Evolutionary conservation across 768 basidiomycete species (phyloP), one percentile per base, ranked within the genome.

Genomic region (Phallus indusiatus): DNA sequence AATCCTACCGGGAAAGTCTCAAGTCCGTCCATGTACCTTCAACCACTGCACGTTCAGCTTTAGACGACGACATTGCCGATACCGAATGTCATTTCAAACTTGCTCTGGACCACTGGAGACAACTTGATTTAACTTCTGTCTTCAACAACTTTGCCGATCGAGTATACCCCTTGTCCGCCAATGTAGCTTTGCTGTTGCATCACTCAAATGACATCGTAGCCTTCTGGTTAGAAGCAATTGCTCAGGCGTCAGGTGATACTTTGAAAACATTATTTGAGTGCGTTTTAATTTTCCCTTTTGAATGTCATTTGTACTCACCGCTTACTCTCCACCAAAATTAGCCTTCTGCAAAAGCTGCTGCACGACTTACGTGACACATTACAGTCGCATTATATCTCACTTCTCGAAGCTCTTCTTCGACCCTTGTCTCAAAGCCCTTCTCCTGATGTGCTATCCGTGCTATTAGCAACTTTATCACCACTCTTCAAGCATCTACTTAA

Each of bases 361-460:
- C 84, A 90, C 61, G 90, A 93, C 69, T 78, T 93, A 24, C 86
- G 89, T n/a, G 82, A 81, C 8, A 89, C 88, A 0, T 71, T 93
- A 17, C 74, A 79, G 0, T 86, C 88, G 0, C 73, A 78, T 3
- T 91, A 88, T 64, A 66, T 73, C 2, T 70, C 78, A 14, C 64
- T 91, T 1, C 72, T 90, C 12, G 67, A 74, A 28, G 75, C 74
- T 11, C 77, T 91, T 1, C 74, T 90, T 22, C 67, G 69, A 11
- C 75, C 86, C 18, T 74, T 91, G 17, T 75, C 78, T 0, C 78
- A 78, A 21, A 73, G 81, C 9, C 80, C 90, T 42, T 76, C 85
- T 9, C 77, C 85, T 0, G 69, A 77, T 1, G 77, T 82, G 1
- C 73, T 92, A 1, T 83, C 85, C 0, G 68, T 76, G 4, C 77